Evolutionary conservation across 1,139 yeast genomes (phyloP), one percentile per base, ranked within the genome.

Genomic region (Kurtzmaniella quercitrusa): DNA sequence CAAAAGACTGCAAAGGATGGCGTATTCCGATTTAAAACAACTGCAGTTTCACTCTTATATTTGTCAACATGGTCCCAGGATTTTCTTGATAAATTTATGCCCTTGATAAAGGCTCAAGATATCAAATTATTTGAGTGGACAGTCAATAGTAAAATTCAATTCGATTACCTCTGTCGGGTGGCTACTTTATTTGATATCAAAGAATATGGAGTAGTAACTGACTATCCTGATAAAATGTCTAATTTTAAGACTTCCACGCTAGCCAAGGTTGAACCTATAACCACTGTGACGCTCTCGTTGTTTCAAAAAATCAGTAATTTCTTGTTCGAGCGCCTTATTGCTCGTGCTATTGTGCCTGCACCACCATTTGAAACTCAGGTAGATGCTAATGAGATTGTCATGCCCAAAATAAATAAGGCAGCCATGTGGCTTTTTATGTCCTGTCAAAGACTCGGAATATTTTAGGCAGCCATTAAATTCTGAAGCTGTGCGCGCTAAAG

Each of bases 111-210:
- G 33, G 54, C 64, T 3, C 68, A 77, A 38, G 67, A 75, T 42
- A 60, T 84, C 43, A 71, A 74, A 40, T 65, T 88, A 14, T 88
- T 80, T 61, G 66, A 86, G 17, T 91, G 98, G 98, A 91, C 98
- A 1, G 73, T 88, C 37, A 91, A 91, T 59, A 68, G 65, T 37
- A 62, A 63, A 36, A 50, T 53, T 7, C 81, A 83, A 43, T 69
- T 78, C 42, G 76, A 78, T 46, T 70, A 70, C 52, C 60, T 71
- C 42, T 48, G 46, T 17, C 53, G 50, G 26, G 47, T 71, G 16
- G 66, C 73, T 28, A 48, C 49, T 38, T 40, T 48, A 3, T 62
- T 63, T 14, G 45, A 50, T 7, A 42, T 72, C 18, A 44, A 48
- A 3, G 73, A 69, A 42, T 71, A 60, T 46, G 93, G 89, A 1